Conservation (phyloP, 495 filamentous ascomycete species). For the Clavariopsis aquatica region DNA sequence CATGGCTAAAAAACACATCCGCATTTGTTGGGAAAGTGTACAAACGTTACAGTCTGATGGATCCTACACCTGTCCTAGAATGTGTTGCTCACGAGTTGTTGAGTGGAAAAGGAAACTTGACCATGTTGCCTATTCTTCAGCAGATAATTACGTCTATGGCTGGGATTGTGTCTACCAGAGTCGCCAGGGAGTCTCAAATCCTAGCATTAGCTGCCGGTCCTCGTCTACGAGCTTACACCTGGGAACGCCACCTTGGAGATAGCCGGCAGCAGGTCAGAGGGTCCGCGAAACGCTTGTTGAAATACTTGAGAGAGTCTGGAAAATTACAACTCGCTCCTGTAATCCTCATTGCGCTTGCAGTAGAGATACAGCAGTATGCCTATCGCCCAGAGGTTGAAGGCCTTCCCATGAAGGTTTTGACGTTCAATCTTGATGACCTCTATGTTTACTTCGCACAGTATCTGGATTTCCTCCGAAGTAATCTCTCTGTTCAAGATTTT, state of each 20-base stretch:
- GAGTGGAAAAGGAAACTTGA: constrained; percentile 60
- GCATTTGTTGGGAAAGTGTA: constrained; percentile 86
- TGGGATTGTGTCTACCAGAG: constrained; percentile 79
- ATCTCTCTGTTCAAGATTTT: constrained; percentile 74
- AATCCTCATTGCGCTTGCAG: constrained; percentile 83
- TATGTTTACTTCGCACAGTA: constrained; percentile 83
- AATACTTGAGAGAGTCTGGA: constrained; percentile 67
- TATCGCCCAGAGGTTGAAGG: constrained; percentile 66
- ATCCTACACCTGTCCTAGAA: constrained; percentile 79
- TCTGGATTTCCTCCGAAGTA: constrained; percentile 81
- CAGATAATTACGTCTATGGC: constrained; percentile 89
- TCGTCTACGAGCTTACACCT: constrained; percentile 71
- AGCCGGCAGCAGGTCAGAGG: constrained; percentile 68
- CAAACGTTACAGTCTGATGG: constrained; percentile 77
- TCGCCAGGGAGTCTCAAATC: constrained; percentile 84
- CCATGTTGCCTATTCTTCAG: constrained; percentile 84
- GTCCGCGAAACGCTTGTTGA: constrained; percentile 75
- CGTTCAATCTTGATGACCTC: constrained; percentile 85
- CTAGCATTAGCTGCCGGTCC: constrained; percentile 84
- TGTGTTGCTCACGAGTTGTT: constrained; percentile 84
- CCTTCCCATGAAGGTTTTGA: constrained; percentile 72
- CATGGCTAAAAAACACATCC: constrained; percentile 83
- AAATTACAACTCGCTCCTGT: constrained; percentile 61
- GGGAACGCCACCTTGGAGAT: constrained; percentile 70
- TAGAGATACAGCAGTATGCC: constrained; percentile 78